Base-by-base conservation (phyloP, 352 stramenopile genomes). In the Pythium aphanidermatum region DNA sequence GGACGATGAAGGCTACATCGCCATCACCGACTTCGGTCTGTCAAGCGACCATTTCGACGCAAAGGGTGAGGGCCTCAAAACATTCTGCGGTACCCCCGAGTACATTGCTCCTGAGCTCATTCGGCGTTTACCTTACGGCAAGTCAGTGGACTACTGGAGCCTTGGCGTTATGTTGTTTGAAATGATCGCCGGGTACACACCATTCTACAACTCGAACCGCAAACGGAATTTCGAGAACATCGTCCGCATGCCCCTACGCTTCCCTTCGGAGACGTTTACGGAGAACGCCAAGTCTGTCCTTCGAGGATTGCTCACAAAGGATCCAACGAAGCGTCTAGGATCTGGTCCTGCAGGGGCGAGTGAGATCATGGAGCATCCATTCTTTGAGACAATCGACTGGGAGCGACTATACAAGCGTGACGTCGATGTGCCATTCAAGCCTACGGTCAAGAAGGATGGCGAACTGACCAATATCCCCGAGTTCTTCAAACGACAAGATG, bases 161-260 rank as follows among this genome's bases (percentile, higher is more conserved):
- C 59, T 95, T 10, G 85, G 85, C 17, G 69, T 95, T 9, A 66
- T 95, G 33, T 73, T 91, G 24, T 93, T 79, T 35, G 83, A 94
- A 61, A 90, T 94, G 78, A 60, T 92, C 12, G 74, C 67, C 4
- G 77, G 79, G 5, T 83, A 74, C 42, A 90, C 82, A 21, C 83
- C 82, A 17, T 94, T 88, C 54, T 91, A 71, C 56, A 64, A 88
- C 52, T 43, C 68, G 40, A 87, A 89, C 51, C 70, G 71, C 21
- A 82, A 93, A 51, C 69, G 77, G 43, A 92, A 92, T 50, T 96
- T 95, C 55, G 74, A 88, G 39, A 91, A 93, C 55, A 95, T 96
- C 40, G 62, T 90, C 19, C 77, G 86, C 42, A 62, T 85, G 30
- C 73, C 74, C 37, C 43, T 92, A 24, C 71, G 73, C 7, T 80